Base-by-base conservation (phyloP, 352 stramenopile genomes). In the Phytophthora boehmeriae region DNA sequence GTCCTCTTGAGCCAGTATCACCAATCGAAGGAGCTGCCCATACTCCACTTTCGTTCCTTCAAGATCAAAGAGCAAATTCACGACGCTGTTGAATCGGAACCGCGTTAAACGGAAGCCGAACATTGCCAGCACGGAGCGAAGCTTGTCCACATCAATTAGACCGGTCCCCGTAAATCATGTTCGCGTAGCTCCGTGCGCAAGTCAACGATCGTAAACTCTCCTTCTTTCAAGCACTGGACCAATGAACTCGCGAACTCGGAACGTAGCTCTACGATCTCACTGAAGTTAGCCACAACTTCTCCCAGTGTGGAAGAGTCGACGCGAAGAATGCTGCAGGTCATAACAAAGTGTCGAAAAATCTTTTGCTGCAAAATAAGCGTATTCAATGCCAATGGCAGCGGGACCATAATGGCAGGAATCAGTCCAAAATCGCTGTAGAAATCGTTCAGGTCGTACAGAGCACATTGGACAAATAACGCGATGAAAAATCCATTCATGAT, bases 401-500 rank as follows among this genome's bases (percentile, higher is more conserved):
- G 63, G 23, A 81, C 53, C 5, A 49, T 34, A 30, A 83, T n/a
- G 23, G 76, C 46, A 14, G 69, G 23, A 2, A 78, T 4, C 11
- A 63, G 20, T 3, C 59, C 65, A 5, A 65, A 66, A 9, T 64
- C 54, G 16, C 45, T 38, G 27, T 62, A 68, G 14, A 72, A 30
- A 11, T 48, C 25, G 10, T 59, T 34, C 17, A 88, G 19, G 32
- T 85, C 66, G 55, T 88, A 86, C 9, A 76, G 42, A 11, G 86
- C 59, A 32, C 78, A 89, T 46, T 88, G 78, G 10, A 71, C 61
- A 25, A 89, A 59, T 17, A 89, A 57, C 16, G 79, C 78, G 16
- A 74, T 28, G 61, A 84, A 88, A 48, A 90, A 76, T 0, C 70
- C 81, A 42, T 90, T 90, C 28, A 90, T 61, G 73, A 90, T 88